Base-by-base conservation (phyloP, 2,329 filamentous ascomycete species). In the Chrysoporthe deuterocubensis region DNA sequence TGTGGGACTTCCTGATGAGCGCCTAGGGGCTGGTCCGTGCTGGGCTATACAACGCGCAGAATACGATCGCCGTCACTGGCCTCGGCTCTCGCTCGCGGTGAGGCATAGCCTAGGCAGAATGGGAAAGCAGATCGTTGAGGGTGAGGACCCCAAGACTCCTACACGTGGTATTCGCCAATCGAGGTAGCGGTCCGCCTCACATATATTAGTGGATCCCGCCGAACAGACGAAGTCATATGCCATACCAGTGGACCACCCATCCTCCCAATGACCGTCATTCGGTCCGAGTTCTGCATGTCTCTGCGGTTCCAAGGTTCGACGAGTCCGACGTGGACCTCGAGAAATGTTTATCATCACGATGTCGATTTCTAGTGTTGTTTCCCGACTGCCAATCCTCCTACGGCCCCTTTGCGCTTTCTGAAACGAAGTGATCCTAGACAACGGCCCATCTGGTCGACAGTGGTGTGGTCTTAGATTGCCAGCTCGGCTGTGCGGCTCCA, bases 1-100 rank as follows among this genome's bases (percentile, higher is more conserved):
- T 96, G 73, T 96, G 93, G 92, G 82, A 89, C 60, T 79, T 93
- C 71, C 79, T 94, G 74, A 75, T 84, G 64, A 77, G 59, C 43
- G 66, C 66, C 40, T 69, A 58, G 50, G 26, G 9, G 32, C 18
- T 26, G 54, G 13, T 44, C 42, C 9, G 26, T 50, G 11, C 44
- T n/a, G 54, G 43, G 56, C 37, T 59, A 57, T 62, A 65, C 56
- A 63, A 54, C 6, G 59, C 9, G 7, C 14, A 42, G 42, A 11
- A 42, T 14, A n/a, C 13, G 18, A 2, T 16, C 32, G 42, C 34
- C n/a, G 14, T 54, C 32, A 16, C 16, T 34, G 21, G 59, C 21
- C 34, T 7, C 6, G 14, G 8, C 8, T 7, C 37, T 43, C n/a
- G 16, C 44, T 34, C 21, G 21, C 4, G 16, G 7, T 34, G 26